Evolutionary conservation across 1,284 basidiomycete genomes (phyloP), one percentile per base, ranked within the genome.

Genomic region (Apiotrichum porosum): DNA sequence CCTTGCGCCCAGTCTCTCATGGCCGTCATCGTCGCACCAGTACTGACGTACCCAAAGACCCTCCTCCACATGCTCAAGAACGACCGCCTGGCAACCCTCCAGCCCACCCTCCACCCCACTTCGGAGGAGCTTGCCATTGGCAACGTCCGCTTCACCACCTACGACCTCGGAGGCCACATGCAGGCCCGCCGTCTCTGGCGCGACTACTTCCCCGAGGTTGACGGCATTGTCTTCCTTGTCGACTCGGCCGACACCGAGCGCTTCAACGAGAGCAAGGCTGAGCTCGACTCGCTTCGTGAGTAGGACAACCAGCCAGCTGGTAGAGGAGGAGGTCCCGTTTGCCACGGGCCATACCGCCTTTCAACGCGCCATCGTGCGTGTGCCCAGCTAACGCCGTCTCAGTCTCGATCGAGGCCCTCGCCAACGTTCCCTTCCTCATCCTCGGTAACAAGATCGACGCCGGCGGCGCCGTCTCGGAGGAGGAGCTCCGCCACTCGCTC

Each of bases 361-460:
- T n/a, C n/a, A n/a, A n/a, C n/a, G n/a, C n/a, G n/a, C n/a, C n/a
- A n/a, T 34, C 4, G 21, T 34, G 26, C 24, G 9, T 6, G 19
- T 23, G 21, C 22, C 30, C 17, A 18, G 22, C 44, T 44, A 18
- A 47, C 37, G 14, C 24, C n/a, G n/a, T n/a, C n/a, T n/a, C 54
- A 74, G 72, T 74, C 52, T 68, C 69, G 17, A 98, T 98, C 65
- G 94, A 98, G 75, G 85, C 91, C 66, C 84, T 95, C 52, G 80
- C 84, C 62, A 94, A 90, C 75, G 95, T 99, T 28, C 95, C 95
- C 46, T 98, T 99, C 86, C 83, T 99, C 51, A 85, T 99, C 54
- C 84, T 98, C 48, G 95, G 95, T 43, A 99, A 99, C 83, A 98
- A 99, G 83, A 99, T 99, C 66, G 95, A 98, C 67, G 92, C 93